Conservation (phyloP, 2,329 filamentous ascomycete genomes). For the Cladobotryum protrusum region DNA sequence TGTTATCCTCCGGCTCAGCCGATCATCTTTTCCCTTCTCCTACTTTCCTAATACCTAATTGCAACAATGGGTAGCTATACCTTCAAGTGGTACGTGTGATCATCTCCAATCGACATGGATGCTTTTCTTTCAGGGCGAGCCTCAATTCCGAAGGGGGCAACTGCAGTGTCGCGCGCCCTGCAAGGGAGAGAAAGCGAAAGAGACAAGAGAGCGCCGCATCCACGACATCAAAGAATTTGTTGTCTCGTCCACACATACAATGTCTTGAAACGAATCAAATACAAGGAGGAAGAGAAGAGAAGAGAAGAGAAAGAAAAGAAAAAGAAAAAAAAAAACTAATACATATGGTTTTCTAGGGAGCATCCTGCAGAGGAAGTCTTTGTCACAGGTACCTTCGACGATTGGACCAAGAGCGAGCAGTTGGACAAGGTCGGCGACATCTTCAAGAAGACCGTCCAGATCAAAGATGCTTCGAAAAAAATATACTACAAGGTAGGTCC, state of each 20-base stretch:
- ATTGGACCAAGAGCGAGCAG: slow-evolving; percentile 83
- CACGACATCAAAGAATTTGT: slow-evolving; percentile 4
- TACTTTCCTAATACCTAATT: slow-evolving; percentile 13
- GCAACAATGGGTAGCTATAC: slow-evolving; percentile 59
- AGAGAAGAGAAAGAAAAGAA: not conserved
- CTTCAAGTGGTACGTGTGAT: slow-evolving; percentile 58
- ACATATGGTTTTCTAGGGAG: slow-evolving; percentile 51
- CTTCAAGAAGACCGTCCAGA: slow-evolving; percentile 75
- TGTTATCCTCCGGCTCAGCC: not conserved
- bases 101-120: slow-evolving; percentile 11
- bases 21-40: not conserved
- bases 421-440: slow-evolving; percentile 67
- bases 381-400: slow-evolving; percentile 92
- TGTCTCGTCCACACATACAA: not conserved
- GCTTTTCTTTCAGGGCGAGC: slow-evolving; percentile 1
- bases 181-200: not conserved
- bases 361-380: slow-evolving; percentile 80
- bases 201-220: not conserved
- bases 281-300: not conserved
- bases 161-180: not conserved
- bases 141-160: slow-evolving; percentile 1
- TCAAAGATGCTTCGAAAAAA: slow-evolving; percentile 62
- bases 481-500: slow-evolving; percentile 85
- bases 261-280: not conserved
- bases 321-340: slow-evolving; percentile 1